A percentile compares a stretch with the other conserved stretches of the same genome.
Conservation (phyloP, 768 basidiomycete genomes). For the Boletus reticuloceps region DNA sequence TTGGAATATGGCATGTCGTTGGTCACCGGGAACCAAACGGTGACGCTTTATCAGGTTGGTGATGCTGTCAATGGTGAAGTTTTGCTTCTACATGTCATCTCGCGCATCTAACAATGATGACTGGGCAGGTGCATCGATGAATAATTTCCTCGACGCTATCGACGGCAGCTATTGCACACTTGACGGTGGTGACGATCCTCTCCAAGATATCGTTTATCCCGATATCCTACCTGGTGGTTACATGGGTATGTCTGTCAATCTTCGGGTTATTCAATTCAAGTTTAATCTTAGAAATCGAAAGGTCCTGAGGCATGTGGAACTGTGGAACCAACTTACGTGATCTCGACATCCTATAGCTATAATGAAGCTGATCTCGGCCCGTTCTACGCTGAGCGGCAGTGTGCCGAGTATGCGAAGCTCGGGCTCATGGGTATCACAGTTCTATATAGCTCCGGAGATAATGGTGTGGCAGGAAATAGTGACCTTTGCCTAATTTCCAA, state of each 20-base stretch:
- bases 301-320: constrained; percentile 35
- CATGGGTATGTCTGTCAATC: constrained; percentile 10
- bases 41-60: constrained; percentile 35
- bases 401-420: constrained; percentile 46
- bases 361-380: constrained; percentile 36
- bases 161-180: constrained; percentile 38
- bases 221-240: constrained; percentile 18
- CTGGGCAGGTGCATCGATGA: constrained; percentile 31
- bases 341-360: constrained; percentile 43
- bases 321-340: constrained; percentile 39
- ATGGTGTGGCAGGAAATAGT: constrained; percentile 31
- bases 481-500: constrained; percentile 31
- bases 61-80: constrained; percentile 22
- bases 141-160: constrained; percentile 38
- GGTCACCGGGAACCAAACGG: constrained; percentile 25
- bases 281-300: not conserved
- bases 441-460: constrained; percentile 31
- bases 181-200: constrained; percentile 33
- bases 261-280: not conserved
- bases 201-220: constrained; percentile 26
- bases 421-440: constrained; percentile 37
- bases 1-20: constrained; percentile 32
- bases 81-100: not conserved
- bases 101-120: not conserved
- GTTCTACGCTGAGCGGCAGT: constrained; percentile 41